Evolutionary conservation across 2,329 filamentous ascomycete species (phyloP).

Genomic region (Pseudocercospora fuligena): DNA sequence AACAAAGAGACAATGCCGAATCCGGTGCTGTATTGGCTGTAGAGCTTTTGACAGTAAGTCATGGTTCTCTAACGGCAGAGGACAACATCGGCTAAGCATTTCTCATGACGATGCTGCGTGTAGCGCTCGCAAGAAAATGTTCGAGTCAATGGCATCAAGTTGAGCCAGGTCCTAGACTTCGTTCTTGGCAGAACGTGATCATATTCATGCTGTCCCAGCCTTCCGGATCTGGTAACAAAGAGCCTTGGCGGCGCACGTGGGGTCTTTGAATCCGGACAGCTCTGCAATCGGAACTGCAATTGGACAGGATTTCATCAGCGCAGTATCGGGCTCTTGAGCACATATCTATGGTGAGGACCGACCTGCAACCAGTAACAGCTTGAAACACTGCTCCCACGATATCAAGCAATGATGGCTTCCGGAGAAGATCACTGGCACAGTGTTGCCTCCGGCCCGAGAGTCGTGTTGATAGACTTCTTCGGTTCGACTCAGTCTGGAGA

Average conservation of each 20-base stretch:
- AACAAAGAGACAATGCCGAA: constrained; percentile 5
- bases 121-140: not conserved
- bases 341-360: no score
- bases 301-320: no score
- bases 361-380: no score
- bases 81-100: not conserved
- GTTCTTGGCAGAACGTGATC: not conserved
- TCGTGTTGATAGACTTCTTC: no score
- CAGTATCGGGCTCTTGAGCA: no score
- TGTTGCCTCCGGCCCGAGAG: no score
- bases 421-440: no score
- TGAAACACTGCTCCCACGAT: no score
- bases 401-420: no score
- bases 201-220: not conserved
- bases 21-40: not conserved
- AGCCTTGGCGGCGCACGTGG: not conserved
- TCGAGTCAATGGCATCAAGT: not conserved
- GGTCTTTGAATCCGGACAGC: not conserved
- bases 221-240: not conserved
- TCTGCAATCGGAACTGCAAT: not conserved
- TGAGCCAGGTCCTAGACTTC: not conserved
- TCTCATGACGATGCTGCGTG: not conserved
- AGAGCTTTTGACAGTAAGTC: not conserved
- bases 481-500: no score
- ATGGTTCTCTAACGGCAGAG: not conserved